Conservation (phyloP, 208 protist species). For the Leishmania amazonensis region DNA sequence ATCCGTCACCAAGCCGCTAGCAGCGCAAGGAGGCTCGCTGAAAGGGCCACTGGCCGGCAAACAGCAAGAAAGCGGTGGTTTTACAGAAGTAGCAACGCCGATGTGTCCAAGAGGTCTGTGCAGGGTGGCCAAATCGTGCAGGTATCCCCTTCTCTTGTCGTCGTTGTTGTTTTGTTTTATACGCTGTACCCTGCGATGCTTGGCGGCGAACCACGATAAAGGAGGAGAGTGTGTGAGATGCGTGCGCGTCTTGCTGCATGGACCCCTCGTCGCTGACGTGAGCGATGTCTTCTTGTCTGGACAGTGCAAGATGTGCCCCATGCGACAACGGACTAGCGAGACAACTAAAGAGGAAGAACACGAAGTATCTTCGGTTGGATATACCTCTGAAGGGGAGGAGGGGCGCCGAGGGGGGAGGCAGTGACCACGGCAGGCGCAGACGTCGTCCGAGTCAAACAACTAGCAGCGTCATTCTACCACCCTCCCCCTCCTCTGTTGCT, state of each 20-base stretch:
- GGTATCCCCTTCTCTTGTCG: neutral
- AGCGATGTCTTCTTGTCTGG: neutral
- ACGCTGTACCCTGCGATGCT: neutral
- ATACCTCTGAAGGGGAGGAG: neutral
- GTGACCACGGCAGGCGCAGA: neutral
- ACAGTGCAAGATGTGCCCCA: neutral
- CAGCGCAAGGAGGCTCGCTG: neutral
- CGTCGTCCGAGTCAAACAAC: neutral
- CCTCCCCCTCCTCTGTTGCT: neutral
- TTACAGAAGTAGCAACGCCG: neutral
- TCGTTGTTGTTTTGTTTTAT: no score
- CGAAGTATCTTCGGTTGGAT: neutral
- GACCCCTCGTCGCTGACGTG: neutral
- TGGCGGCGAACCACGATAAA: neutral
- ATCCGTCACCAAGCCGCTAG: neutral
- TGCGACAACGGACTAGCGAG: neutral
- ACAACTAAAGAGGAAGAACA: neutral
- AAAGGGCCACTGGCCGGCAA: neutral
- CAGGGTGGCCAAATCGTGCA: neutral
- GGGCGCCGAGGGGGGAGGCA: neutral
- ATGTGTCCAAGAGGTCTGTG: neutral
- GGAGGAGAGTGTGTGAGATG: neutral
- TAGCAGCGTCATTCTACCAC: neutral
- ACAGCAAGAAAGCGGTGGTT: neutral
- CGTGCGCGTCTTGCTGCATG: neutral